Percentiles rank a stretch among this genome's conserved stretches.
Conservation (phyloP, 75 land plant species). For the Cupressus sempervirens region DNA sequence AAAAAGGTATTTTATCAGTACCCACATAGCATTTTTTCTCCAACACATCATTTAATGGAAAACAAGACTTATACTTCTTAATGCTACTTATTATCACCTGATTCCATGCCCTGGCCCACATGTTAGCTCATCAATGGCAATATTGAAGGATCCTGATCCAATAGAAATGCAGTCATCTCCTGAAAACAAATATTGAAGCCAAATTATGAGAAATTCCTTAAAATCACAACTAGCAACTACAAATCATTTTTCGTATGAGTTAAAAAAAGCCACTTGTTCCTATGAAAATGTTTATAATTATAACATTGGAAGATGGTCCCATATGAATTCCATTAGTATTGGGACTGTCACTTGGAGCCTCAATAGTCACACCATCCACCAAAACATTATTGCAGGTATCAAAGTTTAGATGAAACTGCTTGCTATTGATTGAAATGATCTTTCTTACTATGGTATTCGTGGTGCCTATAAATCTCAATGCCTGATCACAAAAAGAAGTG, state of each 20-base stretch:
- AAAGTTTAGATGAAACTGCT: slow-evolving; percentile 48
- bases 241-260: too few relatives aligned
- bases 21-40: neutral
- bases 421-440: slow-evolving; percentile 58
- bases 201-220: neutral
- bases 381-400: slow-evolving; percentile 36
- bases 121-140: slow-evolving; percentile 33
- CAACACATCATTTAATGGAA: neutral
- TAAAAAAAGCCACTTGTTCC: neutral
- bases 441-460: slow-evolving; percentile 31
- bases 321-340: slow-evolving; percentile 89
- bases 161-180: slow-evolving; percentile 76
- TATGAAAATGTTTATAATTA: slow-evolving; percentile 34
- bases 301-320: slow-evolving; percentile 34
- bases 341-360: slow-evolving; percentile 62
- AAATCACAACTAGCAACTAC: neutral
- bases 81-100: slow-evolving; percentile 7
- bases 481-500: slow-evolving; percentile 23
- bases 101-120: slow-evolving; percentile 87
- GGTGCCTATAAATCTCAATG: slow-evolving; percentile 30
- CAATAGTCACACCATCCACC: slow-evolving; percentile 28
- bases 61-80: too few relatives aligned
- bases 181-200: neutral
- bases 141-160: slow-evolving; percentile 39
- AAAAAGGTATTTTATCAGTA: too few relatives aligned